phyloP scores from a whole-genome alignment of 441 rosid species.

The Adansonia rubrostipa region DNA sequence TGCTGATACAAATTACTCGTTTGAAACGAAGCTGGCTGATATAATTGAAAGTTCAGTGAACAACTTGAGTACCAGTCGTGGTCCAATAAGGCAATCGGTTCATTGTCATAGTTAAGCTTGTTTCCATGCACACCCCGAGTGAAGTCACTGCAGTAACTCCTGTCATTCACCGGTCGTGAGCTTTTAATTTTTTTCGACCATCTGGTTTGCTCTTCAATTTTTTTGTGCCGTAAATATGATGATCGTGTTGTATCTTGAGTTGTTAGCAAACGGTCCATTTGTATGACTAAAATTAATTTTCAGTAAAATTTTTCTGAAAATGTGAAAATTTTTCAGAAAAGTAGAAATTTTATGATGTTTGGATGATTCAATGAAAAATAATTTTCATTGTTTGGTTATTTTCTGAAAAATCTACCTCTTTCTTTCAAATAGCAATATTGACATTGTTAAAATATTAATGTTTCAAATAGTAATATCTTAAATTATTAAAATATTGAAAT shows the following conservation, averaged over 20 bases:
- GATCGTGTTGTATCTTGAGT: neutral
- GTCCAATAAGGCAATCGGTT: neutral
- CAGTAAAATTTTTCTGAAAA: no score
- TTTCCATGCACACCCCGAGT: neutral
- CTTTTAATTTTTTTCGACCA: neutral
- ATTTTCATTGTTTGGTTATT: no score
- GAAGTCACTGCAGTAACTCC: neutral
- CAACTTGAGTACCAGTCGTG: neutral
- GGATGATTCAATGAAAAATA: no score
- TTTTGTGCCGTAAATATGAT: neutral
- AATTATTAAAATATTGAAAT: no score
- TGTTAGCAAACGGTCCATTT: neutral
- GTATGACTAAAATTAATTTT: no score
- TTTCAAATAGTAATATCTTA: no score
- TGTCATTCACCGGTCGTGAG: neutral
- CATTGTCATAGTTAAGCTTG: neutral
- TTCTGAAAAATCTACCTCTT: no score
- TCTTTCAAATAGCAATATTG: no score
- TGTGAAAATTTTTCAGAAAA: no score
- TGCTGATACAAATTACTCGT: neutral
- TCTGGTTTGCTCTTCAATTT: neutral
- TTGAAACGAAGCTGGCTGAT: neutral
- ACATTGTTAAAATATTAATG: no score
- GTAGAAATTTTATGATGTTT: no score
- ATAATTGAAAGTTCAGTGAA: neutral